Evolutionary conservation across 2,329 filamentous ascomycete genomes (phyloP).

Genomic region (Dryadomyces quercus-mongolicae): DNA sequence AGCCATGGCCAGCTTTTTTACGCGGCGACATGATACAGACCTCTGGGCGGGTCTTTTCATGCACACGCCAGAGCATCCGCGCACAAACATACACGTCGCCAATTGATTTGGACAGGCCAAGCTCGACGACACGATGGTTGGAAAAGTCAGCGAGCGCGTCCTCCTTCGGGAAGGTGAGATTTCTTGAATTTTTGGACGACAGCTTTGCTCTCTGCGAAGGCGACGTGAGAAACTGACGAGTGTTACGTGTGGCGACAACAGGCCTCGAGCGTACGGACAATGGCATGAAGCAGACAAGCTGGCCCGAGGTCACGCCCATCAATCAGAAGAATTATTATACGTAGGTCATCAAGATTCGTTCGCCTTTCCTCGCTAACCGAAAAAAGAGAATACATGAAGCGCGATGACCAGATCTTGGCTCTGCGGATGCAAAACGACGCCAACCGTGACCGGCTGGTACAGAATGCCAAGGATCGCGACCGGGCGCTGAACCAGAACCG

Average conservation of each 20-base stretch:
- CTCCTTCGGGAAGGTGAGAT: slow-evolving; percentile 47
- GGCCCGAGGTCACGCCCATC: slow-evolving; percentile 86
- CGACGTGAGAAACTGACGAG: neutral
- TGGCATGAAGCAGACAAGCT: slow-evolving; percentile 89
- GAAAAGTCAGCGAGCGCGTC: slow-evolving; percentile 53
- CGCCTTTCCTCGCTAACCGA: slow-evolving; percentile 9
- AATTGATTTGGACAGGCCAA: neutral
- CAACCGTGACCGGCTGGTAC: slow-evolving; percentile 69
- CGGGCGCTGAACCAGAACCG: slow-evolving; percentile 63
- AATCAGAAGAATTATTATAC: slow-evolving; percentile 99
- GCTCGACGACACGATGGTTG: slow-evolving; percentile 34
- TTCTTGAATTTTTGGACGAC: too few species aligned
- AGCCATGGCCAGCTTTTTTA: neutral
- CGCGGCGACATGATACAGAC: neutral
- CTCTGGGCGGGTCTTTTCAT: neutral
- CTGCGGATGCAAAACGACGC: slow-evolving; percentile 82
- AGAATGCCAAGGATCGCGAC: slow-evolving; percentile 78
- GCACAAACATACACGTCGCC: neutral
- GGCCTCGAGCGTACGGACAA: slow-evolving; percentile 95
- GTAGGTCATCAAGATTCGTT: slow-evolving; percentile 36
- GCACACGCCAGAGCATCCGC: neutral
- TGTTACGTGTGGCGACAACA: slow-evolving; percentile 22
- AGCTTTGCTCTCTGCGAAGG: too few species aligned
- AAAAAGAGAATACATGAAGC: slow-evolving; percentile 74
- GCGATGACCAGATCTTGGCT: slow-evolving; percentile 90